Conservation (phyloP, 2,329 filamentous ascomycete genomes). For the Apiospora saccharicola region DNA sequence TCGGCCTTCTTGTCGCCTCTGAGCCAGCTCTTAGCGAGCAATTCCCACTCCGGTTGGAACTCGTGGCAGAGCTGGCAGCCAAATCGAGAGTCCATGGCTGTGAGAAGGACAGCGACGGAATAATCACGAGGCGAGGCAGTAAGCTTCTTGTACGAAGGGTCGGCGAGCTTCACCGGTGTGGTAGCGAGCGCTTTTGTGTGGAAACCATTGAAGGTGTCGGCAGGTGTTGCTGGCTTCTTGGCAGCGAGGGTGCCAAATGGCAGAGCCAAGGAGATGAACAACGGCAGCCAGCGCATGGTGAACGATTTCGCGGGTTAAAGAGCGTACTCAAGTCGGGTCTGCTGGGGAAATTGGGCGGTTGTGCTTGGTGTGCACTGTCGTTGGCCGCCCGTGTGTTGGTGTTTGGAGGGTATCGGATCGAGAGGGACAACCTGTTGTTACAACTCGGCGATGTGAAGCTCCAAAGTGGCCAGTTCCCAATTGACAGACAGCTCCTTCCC, state of each 20-base stretch:
- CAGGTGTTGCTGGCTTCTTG: slow-evolving; percentile 63
- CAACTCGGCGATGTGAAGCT: slow-evolving; percentile 18
- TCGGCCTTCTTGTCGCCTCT: slow-evolving; percentile 81
- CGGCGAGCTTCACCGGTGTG: slow-evolving; percentile 78
- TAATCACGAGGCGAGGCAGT: slow-evolving; percentile 85
- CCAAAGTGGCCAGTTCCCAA: slow-evolving; percentile 23
- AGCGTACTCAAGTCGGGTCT: slow-evolving; percentile 27
- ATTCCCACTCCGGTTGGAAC: slow-evolving; percentile 93
- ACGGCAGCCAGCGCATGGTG: slow-evolving; percentile 74
- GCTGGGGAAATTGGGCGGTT: slow-evolving; percentile 18
- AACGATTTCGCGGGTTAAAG: slow-evolving; percentile 29
- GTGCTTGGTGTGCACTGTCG: slow-evolving; percentile 18
- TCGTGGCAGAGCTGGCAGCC: slow-evolving; percentile 87
- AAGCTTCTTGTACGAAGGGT: slow-evolving; percentile 76
- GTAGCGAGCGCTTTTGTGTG: slow-evolving; percentile 71
- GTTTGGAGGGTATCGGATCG: not conserved
- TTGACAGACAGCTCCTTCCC: slow-evolving; percentile 18
- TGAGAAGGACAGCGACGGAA: slow-evolving; percentile 81
- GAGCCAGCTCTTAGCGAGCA: slow-evolving; percentile 85
- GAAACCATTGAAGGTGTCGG: slow-evolving; percentile 75
- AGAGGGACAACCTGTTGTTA: slow-evolving; percentile 21
- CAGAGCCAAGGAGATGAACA: slow-evolving; percentile 69
- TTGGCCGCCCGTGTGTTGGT: slow-evolving; percentile 7
- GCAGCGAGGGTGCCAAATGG: slow-evolving; percentile 66
- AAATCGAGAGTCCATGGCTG: slow-evolving; percentile 83